Evolutionary conservation across 805 yeast species (phyloP), one percentile per base, ranked within the genome.

Genomic region (Scheffersomyces stipitis): DNA sequence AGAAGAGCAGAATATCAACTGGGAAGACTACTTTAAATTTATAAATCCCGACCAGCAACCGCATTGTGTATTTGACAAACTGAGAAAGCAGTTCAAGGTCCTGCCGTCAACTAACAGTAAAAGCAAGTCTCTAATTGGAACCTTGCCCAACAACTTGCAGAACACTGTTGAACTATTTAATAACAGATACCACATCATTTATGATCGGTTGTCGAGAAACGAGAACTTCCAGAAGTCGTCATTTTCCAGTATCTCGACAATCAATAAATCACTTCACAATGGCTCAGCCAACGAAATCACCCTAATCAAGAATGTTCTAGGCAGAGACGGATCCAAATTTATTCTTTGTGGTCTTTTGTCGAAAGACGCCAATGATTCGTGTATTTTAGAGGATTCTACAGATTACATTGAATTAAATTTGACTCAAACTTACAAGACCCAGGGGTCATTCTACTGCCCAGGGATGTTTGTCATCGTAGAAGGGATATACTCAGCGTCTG

Each of bases 381-480:
- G 78, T 76, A 76, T 77, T 31, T 56, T 95, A 18, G 95, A 89
- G 52, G 99, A 93, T 57, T 75, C 82, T 3, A 76, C 89, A 1
- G 96, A 88, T 40, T 62, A 71, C 29, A 81, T 91, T 8, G 82
- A 78, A 46, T 62, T 93, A 10, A 86, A 85, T 38, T 51, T 85
- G 4, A 62, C 72, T 7, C 83, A 82, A 46, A 70, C 88, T 1
- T 66, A 71, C 13, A 82, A 84, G 30, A 75, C 84, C 16, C 69
- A 69, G 3, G 87, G 82, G 0, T 72, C 83, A 6, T 90, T 78
- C 51, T 82, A 77, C 51, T 77, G 81, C 3, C 71, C 78, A 0
- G 98, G 99, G 2, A 80, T 83, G 67, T 80, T 83, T 48, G 78
- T 87, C 0, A 62, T 91, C 2, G 83, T 85, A 35, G 95, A 88